A percentile compares a stretch with the other conserved stretches of the same genome.
Evolutionary conservation across 2,329 filamentous ascomycete species (phyloP).

Genomic region (Fonsecaea pedrosoi): DNA sequence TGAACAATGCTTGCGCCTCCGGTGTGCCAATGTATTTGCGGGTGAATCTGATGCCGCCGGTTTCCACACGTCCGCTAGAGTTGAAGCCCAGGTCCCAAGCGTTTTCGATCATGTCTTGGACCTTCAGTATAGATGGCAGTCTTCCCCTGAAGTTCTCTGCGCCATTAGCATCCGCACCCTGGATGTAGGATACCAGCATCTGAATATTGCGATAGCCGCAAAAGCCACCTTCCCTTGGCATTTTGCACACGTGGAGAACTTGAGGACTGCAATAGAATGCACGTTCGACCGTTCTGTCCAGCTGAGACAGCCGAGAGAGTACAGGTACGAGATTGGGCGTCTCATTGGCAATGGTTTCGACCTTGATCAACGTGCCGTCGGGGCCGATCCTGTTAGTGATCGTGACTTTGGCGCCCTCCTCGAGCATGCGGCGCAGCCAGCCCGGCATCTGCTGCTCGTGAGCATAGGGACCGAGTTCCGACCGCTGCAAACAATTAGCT

Average conservation of each 20-base stretch:
- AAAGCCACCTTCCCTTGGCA: conserved; percentile 84
- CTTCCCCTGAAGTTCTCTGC: conserved; percentile 64
- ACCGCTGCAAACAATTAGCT: conserved; percentile 47
- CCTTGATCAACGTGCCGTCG: conserved; percentile 53
- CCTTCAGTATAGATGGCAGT: conserved; percentile 77
- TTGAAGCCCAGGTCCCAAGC: conserved; percentile 91
- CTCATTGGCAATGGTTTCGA: conserved; percentile 56
- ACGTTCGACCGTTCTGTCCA: conserved; percentile 68
- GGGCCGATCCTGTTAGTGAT: conserved; percentile 58
- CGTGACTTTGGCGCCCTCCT: conserved; percentile 63
- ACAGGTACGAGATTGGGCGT: conserved; percentile 65
- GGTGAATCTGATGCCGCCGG: conserved; percentile 84
- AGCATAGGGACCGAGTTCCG: conserved; percentile 73
- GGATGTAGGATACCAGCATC: conserved; percentile 82
- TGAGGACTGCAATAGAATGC: conserved; percentile 81
- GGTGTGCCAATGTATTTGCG: conserved; percentile 95
- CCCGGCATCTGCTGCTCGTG: conserved; percentile 76
- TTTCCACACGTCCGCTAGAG: conserved; percentile 74
- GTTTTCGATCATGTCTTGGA: conserved; percentile 84
- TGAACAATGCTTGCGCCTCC: conserved; percentile 84
- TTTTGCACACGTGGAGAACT: conserved; percentile 80
- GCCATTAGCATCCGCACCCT: conserved; percentile 63
- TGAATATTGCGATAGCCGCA: conserved; percentile 97
- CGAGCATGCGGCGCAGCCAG: conserved; percentile 69
- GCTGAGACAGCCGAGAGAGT: conserved; percentile 67